phyloP scores from a whole-genome alignment of 148 eudicot genomes.

The Pharnaceum exiguum region DNA sequence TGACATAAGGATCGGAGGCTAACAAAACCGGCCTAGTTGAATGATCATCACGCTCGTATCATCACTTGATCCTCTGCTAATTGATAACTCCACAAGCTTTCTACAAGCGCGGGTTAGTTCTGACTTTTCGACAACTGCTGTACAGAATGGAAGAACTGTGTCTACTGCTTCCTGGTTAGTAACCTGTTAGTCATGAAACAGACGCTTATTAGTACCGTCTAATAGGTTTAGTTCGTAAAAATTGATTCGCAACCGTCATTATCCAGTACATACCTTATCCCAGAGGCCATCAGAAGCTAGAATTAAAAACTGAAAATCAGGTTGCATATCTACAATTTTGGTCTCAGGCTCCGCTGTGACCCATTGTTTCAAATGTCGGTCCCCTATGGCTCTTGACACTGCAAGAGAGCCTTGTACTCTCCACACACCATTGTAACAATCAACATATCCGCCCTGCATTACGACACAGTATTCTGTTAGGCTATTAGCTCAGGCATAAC shows the following conservation, averaged over 20 bases:
- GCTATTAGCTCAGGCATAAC: too few relatives aligned
- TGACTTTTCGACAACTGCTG: slow-evolving; percentile 10
- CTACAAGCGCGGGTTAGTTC: slow-evolving; percentile 41
- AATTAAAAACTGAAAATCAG: slow-evolving; percentile 50
- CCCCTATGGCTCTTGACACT: slow-evolving; percentile 61
- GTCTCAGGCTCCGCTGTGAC: slow-evolving; percentile 61
- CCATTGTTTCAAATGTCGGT: slow-evolving; percentile 53
- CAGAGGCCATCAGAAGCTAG: slow-evolving; percentile 74
- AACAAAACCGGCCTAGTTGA: slow-evolving; percentile 29
- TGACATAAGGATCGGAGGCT: too few relatives aligned
- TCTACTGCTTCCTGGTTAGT: slow-evolving; percentile 64
- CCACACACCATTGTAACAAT: slow-evolving; percentile 48
- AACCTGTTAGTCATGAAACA: slow-evolving; percentile 31
- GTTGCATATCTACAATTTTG: slow-evolving; percentile 20
- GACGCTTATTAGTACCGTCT: not conserved
- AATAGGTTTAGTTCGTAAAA: too few relatives aligned
- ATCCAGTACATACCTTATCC: slow-evolving; percentile 47
- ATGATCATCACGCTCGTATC: slow-evolving; percentile 54
- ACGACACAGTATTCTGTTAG: not conserved
- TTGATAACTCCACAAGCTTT: slow-evolving; percentile 48
- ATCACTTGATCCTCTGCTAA: slow-evolving; percentile 47
- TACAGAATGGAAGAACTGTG: slow-evolving; percentile 29
- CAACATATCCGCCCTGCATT: slow-evolving; percentile 61
- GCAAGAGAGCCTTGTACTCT: slow-evolving; percentile 69
- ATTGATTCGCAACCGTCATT: too few relatives aligned